Base-by-base conservation (phyloP, 495 filamentous ascomycete genomes). In the Penicillium angulare region DNA sequence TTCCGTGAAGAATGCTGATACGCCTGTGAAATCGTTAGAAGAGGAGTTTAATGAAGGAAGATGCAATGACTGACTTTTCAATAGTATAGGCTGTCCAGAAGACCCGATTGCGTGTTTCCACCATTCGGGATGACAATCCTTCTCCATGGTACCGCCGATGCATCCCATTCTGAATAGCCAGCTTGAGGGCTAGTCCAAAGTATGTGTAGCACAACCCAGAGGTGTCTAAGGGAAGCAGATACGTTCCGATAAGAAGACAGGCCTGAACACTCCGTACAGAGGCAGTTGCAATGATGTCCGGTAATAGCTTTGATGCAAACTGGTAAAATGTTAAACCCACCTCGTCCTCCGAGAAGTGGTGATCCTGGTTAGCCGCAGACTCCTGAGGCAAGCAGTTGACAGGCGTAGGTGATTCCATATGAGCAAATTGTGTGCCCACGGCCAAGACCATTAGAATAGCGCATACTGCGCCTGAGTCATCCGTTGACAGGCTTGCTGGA, bases 81-180 rank as follows among this genome's bases (percentile, higher is more conserved):
- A 79, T 74, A 0, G 75, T 77, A 47, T 76, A 78, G 3, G 73
- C 67, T 6, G 73, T 79, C 76, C 76, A 79, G 53, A 78, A 79
- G 3, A 79, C 72, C 3, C 76, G 67, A 50, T 79, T 79, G 12
- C 76, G 61, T 3, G 70, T 60, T 57, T 79, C 76, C 1, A 73
- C 53, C 66, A 71, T 76, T 29, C 66, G 64, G 12, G 64, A 47
- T 2, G 69, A 72, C 1, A 78, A 53, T 0, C 72, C 73, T 48
- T 77, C 69, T 12, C 73, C 76, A 26, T 68, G 63, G 38, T 79
- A 78, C 38, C 67, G 68, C 31, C 76, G 64, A 46, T 79, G 76
- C 76, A 79, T 79, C n/a, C 76, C 76, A 55, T 79, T 79, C 36
- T 78, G 76, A 33, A 79, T 76, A 0, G 75, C 76, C 47, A 79